Evolutionary conservation across 257 asterid genomes (phyloP).

Genomic region (Penstemon barbatus): DNA sequence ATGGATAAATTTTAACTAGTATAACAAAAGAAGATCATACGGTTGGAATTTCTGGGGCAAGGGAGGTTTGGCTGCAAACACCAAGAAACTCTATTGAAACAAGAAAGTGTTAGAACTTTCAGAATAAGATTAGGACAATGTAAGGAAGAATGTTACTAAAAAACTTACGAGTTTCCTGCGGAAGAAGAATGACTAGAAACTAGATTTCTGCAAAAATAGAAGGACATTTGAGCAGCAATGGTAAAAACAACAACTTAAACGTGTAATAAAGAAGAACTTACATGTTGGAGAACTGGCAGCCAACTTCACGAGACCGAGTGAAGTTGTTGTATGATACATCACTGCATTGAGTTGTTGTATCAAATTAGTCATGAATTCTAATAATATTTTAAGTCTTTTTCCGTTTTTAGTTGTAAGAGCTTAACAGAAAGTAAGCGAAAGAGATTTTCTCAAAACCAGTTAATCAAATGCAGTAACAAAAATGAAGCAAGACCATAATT

Average conservation of each 20-base stretch:
- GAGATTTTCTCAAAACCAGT: not conserved
- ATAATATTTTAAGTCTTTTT: not conserved
- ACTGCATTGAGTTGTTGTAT: conserved; percentile 45
- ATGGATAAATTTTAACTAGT: not conserved
- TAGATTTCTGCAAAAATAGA: conserved; percentile 59
- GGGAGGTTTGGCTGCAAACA: conserved; percentile 72
- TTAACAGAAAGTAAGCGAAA: not conserved
- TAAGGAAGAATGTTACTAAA: not conserved
- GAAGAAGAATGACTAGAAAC: conserved; percentile 68
- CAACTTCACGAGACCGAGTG: conserved; percentile 33
- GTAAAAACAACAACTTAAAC: conserved; percentile 9
- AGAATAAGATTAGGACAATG: conserved; percentile 7
- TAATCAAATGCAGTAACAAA: no score
- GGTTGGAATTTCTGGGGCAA: conserved; percentile 44
- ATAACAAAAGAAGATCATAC: conserved; percentile 38
- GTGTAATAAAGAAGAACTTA: conserved; percentile 36
- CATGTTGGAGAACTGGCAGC: conserved; percentile 53
- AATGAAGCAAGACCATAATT: not conserved
- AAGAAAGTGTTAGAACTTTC: conserved; percentile 20
- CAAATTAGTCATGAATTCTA: not conserved
- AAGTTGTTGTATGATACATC: conserved; percentile 88
- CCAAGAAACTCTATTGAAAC: conserved; percentile 50
- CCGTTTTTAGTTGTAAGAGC: not conserved
- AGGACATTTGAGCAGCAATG: conserved; percentile 21
- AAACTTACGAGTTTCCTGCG: conserved; percentile 59